Evolutionary conservation across 2,329 filamentous ascomycete genomes (phyloP), one percentile per base, ranked within the genome.

Genomic region (Fusarium nematophilum): DNA sequence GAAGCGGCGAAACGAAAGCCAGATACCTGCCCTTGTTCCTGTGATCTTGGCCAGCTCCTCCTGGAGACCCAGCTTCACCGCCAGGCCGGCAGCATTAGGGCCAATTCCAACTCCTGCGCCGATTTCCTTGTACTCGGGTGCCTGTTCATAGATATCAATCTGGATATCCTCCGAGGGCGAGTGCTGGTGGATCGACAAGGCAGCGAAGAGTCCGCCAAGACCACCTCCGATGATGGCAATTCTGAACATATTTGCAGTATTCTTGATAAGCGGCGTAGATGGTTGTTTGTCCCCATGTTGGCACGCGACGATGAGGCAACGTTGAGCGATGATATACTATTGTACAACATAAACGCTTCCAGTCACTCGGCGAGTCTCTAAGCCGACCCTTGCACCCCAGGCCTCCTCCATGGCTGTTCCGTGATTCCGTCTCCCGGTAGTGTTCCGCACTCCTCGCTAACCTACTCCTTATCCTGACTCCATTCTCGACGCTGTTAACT

Each of bases 211-310:
- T 21, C 34, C 34, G n/a, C 34, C 34, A 23, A 38, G 34, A 23
- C 34, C 34, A 15, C 34, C 34, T 38, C 34, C 34, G 21, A 38
- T 38, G 34, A 38, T 38, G 17, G 34, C 34, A 38, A 38, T 38
- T 6, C 18, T 21, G 34, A 38, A 38, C 34, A 38, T 38, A 15
- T 21, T 38, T 25, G 21, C 17, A 15, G 11, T 38, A n/a, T 38
- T 23, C 17, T 38, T 21, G 17, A 13, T 13, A 17, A 38, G 34
- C 18, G 34, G 18, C 18, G 21, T 21, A 21, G 21, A 6, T 21
- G 21, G 21, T 4, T 21, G 21, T 21, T n/a, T n/a, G n/a, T n/a
- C n/a, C n/a, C n/a, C n/a, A n/a, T 6, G 21, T 21, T 6, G 21
- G 21, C 21, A 21, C 6, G 21, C 21, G 21, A 21, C 21, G 31